Percentiles rank a stretch among this genome's conserved stretches.
These are phyloP conservation scores for Arthrobotrys conoides DNA, from an alignment of 2,329 filamentous ascomycete species.

Conservation along the genomic window DNA sequence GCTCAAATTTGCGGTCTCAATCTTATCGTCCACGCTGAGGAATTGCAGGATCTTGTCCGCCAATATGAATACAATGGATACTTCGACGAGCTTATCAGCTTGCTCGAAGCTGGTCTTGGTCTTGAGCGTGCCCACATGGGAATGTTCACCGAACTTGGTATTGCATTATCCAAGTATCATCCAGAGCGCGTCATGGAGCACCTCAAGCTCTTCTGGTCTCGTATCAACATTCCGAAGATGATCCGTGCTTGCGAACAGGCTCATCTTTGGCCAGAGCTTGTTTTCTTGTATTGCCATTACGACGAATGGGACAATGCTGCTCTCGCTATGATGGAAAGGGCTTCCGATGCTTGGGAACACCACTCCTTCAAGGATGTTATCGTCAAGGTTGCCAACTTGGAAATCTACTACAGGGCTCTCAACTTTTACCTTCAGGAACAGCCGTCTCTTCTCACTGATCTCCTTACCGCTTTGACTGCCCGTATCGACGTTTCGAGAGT, in stretches of 20 bases:
- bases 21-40: conserved; percentile 96
- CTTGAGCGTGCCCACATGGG: conserved; percentile 95
- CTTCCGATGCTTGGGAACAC: conserved; percentile 98
- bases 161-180: conserved; percentile 93
- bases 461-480: conserved; percentile 90
- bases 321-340: conserved; percentile 96
- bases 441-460: conserved; percentile 92
- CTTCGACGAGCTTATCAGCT: conserved; percentile 95
- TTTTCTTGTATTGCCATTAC: conserved; percentile 98
- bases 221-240: conserved; percentile 98
- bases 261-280: conserved; percentile 95
- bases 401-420: conserved; percentile 92
- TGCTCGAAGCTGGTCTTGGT: conserved; percentile 94
- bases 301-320: conserved; percentile 98
- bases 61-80: conserved; percentile 98
- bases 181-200: conserved; percentile 98
- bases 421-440: conserved; percentile 82
- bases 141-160: conserved; percentile 94
- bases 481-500: conserved; percentile 93
- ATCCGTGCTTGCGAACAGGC: conserved; percentile 93
- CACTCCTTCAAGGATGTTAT: conserved; percentile 99
- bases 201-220: conserved; percentile 96
- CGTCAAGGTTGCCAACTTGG: conserved; percentile 96
- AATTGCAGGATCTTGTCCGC: conserved; percentile 90
- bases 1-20: conserved; percentile 99